Conservation (phyloP, 2,329 filamentous ascomycete species). For the Grosmannia penicillata region DNA sequence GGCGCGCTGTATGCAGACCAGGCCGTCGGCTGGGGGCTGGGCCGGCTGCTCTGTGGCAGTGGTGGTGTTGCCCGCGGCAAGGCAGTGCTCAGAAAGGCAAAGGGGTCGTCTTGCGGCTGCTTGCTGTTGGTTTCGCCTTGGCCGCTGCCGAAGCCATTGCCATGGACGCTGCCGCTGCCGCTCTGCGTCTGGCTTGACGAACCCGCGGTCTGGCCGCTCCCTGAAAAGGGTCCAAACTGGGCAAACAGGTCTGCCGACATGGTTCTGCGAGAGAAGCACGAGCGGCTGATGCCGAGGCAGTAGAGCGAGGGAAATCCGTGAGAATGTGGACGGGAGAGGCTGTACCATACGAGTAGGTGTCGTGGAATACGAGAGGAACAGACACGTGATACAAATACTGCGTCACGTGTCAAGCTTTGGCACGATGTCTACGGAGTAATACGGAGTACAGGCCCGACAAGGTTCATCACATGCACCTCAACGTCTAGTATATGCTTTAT, state of each 20-base stretch:
- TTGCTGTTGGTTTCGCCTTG: constrained; percentile 9
- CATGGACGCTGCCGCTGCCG: constrained; percentile 14
- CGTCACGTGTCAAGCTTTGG: no score
- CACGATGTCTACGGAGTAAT: no score
- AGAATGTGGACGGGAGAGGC: not conserved
- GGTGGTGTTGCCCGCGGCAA: constrained; percentile 6
- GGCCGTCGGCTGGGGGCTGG: constrained; percentile 8
- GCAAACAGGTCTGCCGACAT: constrained; percentile 56
- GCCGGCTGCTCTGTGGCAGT: constrained; percentile 1
- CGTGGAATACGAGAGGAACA: no score
- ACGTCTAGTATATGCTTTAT: no score
- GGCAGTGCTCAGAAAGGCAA: constrained; percentile 16
- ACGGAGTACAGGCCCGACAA: no score
- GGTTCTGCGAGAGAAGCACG: not conserved
- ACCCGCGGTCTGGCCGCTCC: constrained; percentile 13
- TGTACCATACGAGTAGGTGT: no score
- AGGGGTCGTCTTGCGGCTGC: constrained; percentile 15
- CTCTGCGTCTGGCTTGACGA: constrained; percentile 1
- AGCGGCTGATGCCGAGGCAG: not conserved
- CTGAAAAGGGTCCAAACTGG: constrained; percentile 39
- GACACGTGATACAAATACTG: no score
- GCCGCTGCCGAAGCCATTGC: no score
- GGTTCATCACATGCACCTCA: no score
- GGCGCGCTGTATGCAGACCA: not conserved
- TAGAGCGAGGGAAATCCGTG: no score